These are phyloP conservation scores for Didymella lethalis DNA, from an alignment of 2,329 filamentous ascomycete species.

Conservation along the genomic window DNA sequence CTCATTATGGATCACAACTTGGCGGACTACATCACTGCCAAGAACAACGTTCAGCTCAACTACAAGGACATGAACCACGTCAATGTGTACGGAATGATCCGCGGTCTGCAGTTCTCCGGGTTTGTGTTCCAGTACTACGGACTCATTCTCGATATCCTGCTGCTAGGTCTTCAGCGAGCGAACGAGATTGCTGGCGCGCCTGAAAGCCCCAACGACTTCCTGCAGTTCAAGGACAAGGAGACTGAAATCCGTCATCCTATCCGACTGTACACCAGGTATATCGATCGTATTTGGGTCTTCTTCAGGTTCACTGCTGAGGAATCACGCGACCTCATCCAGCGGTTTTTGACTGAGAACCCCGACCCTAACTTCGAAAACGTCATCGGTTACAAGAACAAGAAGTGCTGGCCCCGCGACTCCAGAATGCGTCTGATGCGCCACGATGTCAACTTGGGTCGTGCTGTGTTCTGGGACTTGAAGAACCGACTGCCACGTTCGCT, in stretches of 20 bases:
- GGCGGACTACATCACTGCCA: slow-evolving; percentile 98
- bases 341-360: slow-evolving; percentile 96
- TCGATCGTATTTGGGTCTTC: slow-evolving; percentile 99
- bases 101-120: slow-evolving; percentile 95
- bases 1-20: slow-evolving; percentile 99
- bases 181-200: slow-evolving; percentile 96
- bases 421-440: slow-evolving; percentile 98
- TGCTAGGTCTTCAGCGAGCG: slow-evolving; percentile 93
- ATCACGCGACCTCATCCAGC: slow-evolving; percentile 92
- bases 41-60: slow-evolving; percentile 98
- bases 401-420: slow-evolving; percentile 98
- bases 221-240: slow-evolving; percentile 93
- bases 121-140: slow-evolving; percentile 99
- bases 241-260: slow-evolving; percentile 95
- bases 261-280: slow-evolving; percentile 95
- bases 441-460: slow-evolving; percentile 95
- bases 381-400: slow-evolving; percentile 98
- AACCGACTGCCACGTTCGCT: slow-evolving; percentile 93
- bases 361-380: slow-evolving; percentile 99
- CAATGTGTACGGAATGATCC: slow-evolving; percentile 98
- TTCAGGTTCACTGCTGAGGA: slow-evolving; percentile 93
- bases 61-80: slow-evolving; percentile 99
- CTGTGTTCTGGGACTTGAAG: slow-evolving; percentile 99
- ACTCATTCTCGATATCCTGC: slow-evolving; percentile 87
- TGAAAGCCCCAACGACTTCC: slow-evolving; percentile 93